phyloP scores from a whole-genome alignment of 2,329 filamentous ascomycete species.

The Sporothrix brasiliensis region DNA sequence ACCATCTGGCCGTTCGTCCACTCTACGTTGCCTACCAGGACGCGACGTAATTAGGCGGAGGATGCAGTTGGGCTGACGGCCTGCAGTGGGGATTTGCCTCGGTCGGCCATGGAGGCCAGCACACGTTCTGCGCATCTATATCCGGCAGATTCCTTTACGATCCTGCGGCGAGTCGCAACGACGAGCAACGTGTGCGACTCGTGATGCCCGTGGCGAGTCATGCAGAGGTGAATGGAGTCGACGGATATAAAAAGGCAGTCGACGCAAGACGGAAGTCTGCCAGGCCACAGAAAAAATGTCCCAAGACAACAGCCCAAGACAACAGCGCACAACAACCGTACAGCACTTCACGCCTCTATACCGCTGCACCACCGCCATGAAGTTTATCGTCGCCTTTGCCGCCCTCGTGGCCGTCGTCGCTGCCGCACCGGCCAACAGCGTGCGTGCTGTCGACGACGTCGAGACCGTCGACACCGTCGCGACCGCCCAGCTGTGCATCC shows the following conservation, averaged over 20 bases:
- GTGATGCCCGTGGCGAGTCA: background rate
- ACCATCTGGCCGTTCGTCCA: background rate
- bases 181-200: background rate
- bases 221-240: background rate
- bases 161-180: too few relatives aligned
- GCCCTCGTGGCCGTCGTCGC: background rate
- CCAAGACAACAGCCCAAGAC: background rate
- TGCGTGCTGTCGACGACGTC: background rate
- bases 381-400: background rate
- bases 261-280: background rate
- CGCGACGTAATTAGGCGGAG: constrained; percentile 18
- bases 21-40: background rate
- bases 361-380: constrained; percentile 4
- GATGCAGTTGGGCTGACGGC: constrained; percentile 13
- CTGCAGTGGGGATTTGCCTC: too few relatives aligned
- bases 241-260: background rate
- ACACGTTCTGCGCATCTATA: too few relatives aligned
- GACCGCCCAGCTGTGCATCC: constrained; percentile 5
- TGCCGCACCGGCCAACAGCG: background rate
- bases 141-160: too few relatives aligned
- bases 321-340: background rate
- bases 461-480: background rate
- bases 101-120: too few relatives aligned
- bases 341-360: too few relatives aligned
- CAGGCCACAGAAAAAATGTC: background rate